Base-by-base conservation (phyloP, 192 early-diverging fungal species). In the Podila epigama region DNA sequence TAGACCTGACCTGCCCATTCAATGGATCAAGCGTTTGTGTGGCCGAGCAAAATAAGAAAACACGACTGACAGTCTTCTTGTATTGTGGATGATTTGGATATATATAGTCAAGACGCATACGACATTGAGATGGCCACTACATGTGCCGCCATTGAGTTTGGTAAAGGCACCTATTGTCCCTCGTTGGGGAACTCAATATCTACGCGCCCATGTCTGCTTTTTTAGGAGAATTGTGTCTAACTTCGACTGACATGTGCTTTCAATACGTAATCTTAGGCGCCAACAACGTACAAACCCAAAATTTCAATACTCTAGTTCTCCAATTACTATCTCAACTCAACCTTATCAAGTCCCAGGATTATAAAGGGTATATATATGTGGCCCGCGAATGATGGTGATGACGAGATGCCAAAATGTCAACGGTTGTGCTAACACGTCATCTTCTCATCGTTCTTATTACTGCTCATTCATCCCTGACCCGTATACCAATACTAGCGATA, bases 41-140 rank as follows among this genome's bases (percentile, higher is more conserved):
- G n/a, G n/a, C n/a, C n/a, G n/a, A n/a, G n/a, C n/a, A n/a, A n/a
- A 48, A n/a, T 20, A 16, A 48, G 6, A 4, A 0, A 48, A 48
- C n/a, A 22, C 1, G 44, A 8, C 5, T 48, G 18, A 22, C 44
- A 22, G 44, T 22, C 44, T 37, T 39, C 31, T 51, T 35, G 28
- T 55, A 34, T 51, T 39, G 15, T 39, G 12, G 37, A 10, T 13
- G 16, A 40, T 28, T 2, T 31, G 12, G 33, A 27, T 54, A 53
- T 41, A 25, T 59, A 41, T 69, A 91, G 90, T 29, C 90, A 92
- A 69, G 89, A 91, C 66, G 89, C 89, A 31, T 90, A 85, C 77
- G 90, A 91, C 64, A 69, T 92, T 25, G 90, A 92, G 55, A 91
- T 91, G 87, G 80, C 82, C 12, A 89, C 87, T 34, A 82, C 88